Base-by-base conservation (phyloP, 306 rosid genomes). In the Quillaja saponaria region DNA sequence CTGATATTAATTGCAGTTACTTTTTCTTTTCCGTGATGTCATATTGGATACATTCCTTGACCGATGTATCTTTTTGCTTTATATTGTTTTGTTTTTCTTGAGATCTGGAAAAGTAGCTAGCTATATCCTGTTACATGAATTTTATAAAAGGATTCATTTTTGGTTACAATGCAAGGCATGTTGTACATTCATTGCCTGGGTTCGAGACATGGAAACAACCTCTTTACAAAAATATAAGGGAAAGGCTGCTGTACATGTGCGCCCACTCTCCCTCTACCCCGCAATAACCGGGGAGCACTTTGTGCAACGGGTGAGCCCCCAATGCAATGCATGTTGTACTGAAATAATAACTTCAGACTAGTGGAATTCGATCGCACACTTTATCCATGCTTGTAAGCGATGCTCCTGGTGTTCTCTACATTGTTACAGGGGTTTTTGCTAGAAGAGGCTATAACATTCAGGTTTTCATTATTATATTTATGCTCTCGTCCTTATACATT, bases 391-490 rank as follows among this genome's bases (percentile, higher is more conserved):
- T 88, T 68, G 96, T 88, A 55, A 81, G 55, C 19, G 96, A 88
- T 69, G 58, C 41, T 75, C 96, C 96, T 8, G 96, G 96, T 38
- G 96, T 88, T 79, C 88, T 88, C 25, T 81, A 77, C 74, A 60
- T 85, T 34, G 77, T 88, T 55, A 88, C 96, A 0, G 96, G 96
- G 21, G 90, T 88, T 78, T 88, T 88, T 69, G 78, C 96, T 59
- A 75, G 96, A 63, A 85, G 96, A 72, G 96, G 94, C 44, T 88
- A 88, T 66, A 88, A 88, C 76, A 83, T 88, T 83, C 96, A 88
- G 96, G 96, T 85, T 61, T 64, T 49, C 49, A 55, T 61, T 45
- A 5, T 49, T 53, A 10, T 49, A 9, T 20, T 55, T 49, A 18
- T 18, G 37, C 58, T 52, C n/a, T n/a, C n/a, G n/a, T n/a, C 19